These are phyloP conservation scores for Botrytis paeoniae DNA, from an alignment of 2,329 filamentous ascomycete species.

Conservation along the genomic window DNA sequence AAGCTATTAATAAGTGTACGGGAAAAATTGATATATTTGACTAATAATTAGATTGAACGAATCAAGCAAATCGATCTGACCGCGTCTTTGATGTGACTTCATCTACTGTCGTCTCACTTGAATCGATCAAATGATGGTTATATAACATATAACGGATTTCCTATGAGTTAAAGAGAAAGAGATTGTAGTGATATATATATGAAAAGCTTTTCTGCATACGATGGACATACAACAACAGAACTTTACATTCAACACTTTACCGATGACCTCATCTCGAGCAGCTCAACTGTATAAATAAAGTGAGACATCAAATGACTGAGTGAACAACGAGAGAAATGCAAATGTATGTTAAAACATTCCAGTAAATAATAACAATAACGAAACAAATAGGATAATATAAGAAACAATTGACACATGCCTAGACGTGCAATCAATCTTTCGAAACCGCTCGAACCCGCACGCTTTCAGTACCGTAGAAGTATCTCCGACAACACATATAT, in stretches of 20 bases:
- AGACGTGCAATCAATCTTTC: too few species aligned
- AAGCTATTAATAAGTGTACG: too few species aligned
- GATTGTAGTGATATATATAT: neutral
- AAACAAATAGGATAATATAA: fast-evolving
- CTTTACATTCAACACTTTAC: neutral
- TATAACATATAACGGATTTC: neutral
- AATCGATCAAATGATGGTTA: neutral
- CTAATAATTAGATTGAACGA: too few species aligned
- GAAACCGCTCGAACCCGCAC: too few species aligned
- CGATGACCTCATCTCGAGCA: neutral
- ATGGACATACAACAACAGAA: neutral
- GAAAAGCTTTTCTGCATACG: fast-evolving
- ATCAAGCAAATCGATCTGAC: fast-evolving
- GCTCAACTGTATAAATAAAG: too few species aligned
- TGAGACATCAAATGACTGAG: too few species aligned
- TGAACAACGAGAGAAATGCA: neutral
- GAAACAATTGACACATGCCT: too few species aligned
- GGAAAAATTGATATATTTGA: too few species aligned
- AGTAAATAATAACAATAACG: neutral
- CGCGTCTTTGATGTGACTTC: fast-evolving
- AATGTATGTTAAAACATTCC: neutral
- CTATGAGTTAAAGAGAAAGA: neutral
- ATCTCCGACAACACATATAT: neutral
- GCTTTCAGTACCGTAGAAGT: fast-evolving
- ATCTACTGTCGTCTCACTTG: neutral